These are phyloP conservation scores for Vanrija humicola DNA, from an alignment of 1,284 basidiomycete species.

Conservation along the genomic window DNA sequence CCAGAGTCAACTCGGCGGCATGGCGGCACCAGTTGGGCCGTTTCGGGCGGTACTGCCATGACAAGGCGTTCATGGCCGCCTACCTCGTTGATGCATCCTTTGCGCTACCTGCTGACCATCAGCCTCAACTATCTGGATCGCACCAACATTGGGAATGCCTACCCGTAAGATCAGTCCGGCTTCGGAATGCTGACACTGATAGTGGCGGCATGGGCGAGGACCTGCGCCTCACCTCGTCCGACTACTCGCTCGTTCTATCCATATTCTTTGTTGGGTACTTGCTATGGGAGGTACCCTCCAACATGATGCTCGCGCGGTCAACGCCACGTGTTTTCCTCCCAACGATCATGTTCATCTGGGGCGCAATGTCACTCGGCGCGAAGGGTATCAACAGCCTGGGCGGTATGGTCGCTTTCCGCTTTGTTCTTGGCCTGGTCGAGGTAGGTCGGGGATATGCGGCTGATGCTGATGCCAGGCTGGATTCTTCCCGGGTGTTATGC, in stretches of 20 bases:
- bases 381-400: slow-evolving; percentile 1
- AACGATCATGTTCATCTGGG: slow-evolving; percentile 36
- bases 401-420: slow-evolving; percentile 15
- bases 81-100: too few relatives aligned
- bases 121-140: slow-evolving; percentile 57
- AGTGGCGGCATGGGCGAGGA: slow-evolving; percentile 41
- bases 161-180: too few relatives aligned
- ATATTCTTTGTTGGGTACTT: slow-evolving; percentile 40
- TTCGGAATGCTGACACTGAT: too few relatives aligned
- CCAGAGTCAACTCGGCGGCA: too few relatives aligned
- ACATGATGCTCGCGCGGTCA: slow-evolving; percentile 44
- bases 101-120: too few relatives aligned
- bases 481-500: slow-evolving; percentile 16
- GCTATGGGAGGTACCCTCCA: slow-evolving; percentile 42
- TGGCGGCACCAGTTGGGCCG: too few relatives aligned
- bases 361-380: background rate
- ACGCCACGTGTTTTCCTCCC: slow-evolving; percentile 45
- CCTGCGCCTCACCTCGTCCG: slow-evolving; percentile 37
- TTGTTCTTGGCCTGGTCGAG: slow-evolving; percentile 17
- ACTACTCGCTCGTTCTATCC: slow-evolving; percentile 43
- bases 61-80: too few relatives aligned
- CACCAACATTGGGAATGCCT: slow-evolving; percentile 61
- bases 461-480: slow-evolving; percentile 13
- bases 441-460: background rate
- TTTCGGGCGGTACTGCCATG: too few relatives aligned